These are phyloP conservation scores for Epichloe amarillans DNA, from an alignment of 2,329 filamentous ascomycete species.

Conservation along the genomic window DNA sequence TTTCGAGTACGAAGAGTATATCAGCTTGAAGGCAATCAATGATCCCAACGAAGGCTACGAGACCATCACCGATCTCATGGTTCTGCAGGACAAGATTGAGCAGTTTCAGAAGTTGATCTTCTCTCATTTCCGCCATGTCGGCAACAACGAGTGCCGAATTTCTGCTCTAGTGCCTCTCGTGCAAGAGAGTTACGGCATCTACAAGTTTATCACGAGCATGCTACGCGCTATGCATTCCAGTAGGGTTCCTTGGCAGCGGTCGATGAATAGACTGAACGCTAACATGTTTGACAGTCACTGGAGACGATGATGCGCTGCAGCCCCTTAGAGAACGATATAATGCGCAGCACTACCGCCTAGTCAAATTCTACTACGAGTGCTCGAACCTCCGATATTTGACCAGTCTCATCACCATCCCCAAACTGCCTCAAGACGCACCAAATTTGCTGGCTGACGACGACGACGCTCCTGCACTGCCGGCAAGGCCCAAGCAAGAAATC, in stretches of 20 bases:
- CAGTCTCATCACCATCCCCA: constrained; percentile 89
- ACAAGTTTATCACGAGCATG: constrained; percentile 99
- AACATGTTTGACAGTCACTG: constrained; percentile 48
- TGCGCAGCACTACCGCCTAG: constrained; percentile 88
- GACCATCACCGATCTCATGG: constrained; percentile 94
- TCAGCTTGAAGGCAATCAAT: constrained; percentile 94
- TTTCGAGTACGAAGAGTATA: constrained; percentile 98
- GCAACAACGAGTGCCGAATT: constrained; percentile 94
- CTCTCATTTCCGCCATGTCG: constrained; percentile 81
- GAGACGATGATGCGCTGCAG: constrained; percentile 83
- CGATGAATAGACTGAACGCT: constrained; percentile 5
- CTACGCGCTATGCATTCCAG: constrained; percentile 92
- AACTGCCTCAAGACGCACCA: constrained; percentile 85
- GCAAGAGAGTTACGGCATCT: constrained; percentile 96
- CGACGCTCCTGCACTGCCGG: constrained; percentile 67
- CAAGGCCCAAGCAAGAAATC: constrained; percentile 63
- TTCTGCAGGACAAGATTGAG: constrained; percentile 94
- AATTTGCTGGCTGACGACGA: constrained; percentile 80
- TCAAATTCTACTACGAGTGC: constrained; percentile 98
- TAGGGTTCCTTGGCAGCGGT: constrained; percentile 28
- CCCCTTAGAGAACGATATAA: constrained; percentile 82
- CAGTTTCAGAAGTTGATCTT: constrained; percentile 98
- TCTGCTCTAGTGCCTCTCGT: constrained; percentile 86
- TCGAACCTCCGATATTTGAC: constrained; percentile 95
- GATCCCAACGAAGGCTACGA: constrained; percentile 97